Base-by-base conservation (phyloP, 2,329 filamentous ascomycete genomes). In the Plectosphaerella sp. region DNA sequence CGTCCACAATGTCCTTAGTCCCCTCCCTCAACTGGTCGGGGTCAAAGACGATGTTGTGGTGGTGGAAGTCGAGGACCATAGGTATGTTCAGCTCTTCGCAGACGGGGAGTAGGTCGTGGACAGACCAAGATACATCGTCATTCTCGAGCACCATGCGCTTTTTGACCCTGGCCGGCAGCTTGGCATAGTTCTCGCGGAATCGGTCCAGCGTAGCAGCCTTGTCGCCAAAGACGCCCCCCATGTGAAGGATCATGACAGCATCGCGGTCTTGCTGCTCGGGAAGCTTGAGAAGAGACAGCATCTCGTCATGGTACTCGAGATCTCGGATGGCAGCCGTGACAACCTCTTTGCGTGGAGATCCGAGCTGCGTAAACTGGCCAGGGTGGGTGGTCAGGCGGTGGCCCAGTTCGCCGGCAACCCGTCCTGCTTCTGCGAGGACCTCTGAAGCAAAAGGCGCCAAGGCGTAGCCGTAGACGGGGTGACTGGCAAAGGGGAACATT, bases 21-120 rank as follows among this genome's bases (percentile, higher is more conserved):
- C 92, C 91, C 69, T 96, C 92, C 3, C 91, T 85, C 46, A 95
- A 72, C 59, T 88, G 71, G 6, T 75, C 75, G 0, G 79, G 63
- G 64, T 96, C 89, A 61, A 96, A 96, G 9, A 96, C 73, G 59
- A 97, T 97, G 67, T 97, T 97, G 75, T 97, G 90, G 61, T 97
- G 93, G 64, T 97, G 93, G 60, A 83, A 97, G 67, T 97, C 93
- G 11, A 97, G 83, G 1, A 96, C 92, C 0, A 97, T 71, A 0
- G 93, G 93, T 39, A 97, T 96, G 64, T 93, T 89, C n/a, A 97
- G 76, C 68, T 96, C 91, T 67, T 97, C 89, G 64, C 93, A 97
- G 0, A 96, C 75, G 0, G 93, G 92, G 0, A 97, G 75, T 6
- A 97, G 72, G 61, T 97, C 92, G 61, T 97, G 92, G 0, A 96